Evolutionary conservation across 805 yeast genomes (phyloP), one percentile per base, ranked within the genome.

Genomic region (Candida orba): DNA sequence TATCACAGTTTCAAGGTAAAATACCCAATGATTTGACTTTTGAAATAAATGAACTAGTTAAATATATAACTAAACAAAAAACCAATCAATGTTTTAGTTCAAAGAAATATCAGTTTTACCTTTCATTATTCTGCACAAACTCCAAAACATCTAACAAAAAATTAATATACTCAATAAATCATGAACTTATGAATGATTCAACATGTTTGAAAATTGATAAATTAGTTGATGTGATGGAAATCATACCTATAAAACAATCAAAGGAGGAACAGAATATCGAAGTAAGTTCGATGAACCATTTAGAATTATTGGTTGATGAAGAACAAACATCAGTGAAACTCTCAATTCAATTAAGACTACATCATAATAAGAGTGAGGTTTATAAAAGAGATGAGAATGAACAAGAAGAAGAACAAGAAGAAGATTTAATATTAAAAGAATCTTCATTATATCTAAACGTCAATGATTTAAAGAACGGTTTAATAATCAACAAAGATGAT

Each of bases 221-320:
- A 2, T 27, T 42, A 14, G 22, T 39, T 7, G 42, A 42, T 25
- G 39, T 31, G 12, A 41, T 47, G 32, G 43, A 42, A 15, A 17
- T 44, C 17, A 34, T 45, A 5, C 46, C 46, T 22, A 14, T 41
- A 13, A 34, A 25, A 13, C 13, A n/a, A 8, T 14, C 20, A 4
- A 45, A 45, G 25, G 41, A 42, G 22, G 10, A 10, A 3, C 35
- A 31, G 13, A 20, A 29, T 13, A 6, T 17, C 6, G 14, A 32
- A 34, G 22, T 36, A 23, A 23, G 15, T 3, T 30, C 38, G 17
- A 30, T 15, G 2, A 41, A 39, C 18, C 55, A 52, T 33, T 34
- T 52, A 14, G 55, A 52, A 23, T 32, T 52, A 8, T 8, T 46
- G 18, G 9, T 52, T 3, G 49, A 50, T 25, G 52, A 50, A 27